phyloP scores from a whole-genome alignment of 139 green algal genomes.

The Chlorella sp. region DNA sequence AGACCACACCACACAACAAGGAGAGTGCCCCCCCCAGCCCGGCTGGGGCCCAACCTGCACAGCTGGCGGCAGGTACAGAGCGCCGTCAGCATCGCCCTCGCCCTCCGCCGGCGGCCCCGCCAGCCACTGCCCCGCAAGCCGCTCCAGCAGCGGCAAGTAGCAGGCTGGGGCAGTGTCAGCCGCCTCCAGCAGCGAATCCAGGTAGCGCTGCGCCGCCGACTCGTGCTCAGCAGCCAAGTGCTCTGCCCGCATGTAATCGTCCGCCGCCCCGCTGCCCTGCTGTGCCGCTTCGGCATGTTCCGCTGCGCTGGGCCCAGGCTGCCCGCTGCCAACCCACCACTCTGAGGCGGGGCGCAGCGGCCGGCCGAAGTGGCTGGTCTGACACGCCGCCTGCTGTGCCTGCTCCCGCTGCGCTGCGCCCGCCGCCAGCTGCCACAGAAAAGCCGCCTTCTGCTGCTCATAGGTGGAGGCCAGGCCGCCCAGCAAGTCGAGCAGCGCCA shows the following conservation, averaged over 20 bases:
- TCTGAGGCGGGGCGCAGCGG: slow-evolving; percentile 4
- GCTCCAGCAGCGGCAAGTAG: slow-evolving; percentile 39
- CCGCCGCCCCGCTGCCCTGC: not conserved
- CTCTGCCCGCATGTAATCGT: slow-evolving; percentile 32
- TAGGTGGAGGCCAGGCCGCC: slow-evolving; percentile 33
- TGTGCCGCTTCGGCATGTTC: not conserved
- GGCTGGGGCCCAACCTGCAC: slow-evolving; percentile 14
- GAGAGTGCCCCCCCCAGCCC: too few species aligned
- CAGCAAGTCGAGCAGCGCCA: slow-evolving; percentile 17
- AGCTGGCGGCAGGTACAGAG: not conserved
- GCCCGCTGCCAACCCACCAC: not conserved
- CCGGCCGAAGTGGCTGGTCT: not conserved
- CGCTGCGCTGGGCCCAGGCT: not conserved
- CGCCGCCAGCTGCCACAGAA: slow-evolving; percentile 24
- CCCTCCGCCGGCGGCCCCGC: too few species aligned
- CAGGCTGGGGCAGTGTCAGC: slow-evolving; percentile 36
- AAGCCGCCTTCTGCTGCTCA: slow-evolving; percentile 4
- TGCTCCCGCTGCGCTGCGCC: not conserved
- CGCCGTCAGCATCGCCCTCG: not conserved
- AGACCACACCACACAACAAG: too few species aligned
- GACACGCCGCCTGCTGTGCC: not conserved
- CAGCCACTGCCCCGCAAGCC: not conserved
- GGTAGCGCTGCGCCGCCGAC: slow-evolving; percentile 30
- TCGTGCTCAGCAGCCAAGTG: slow-evolving; percentile 28
- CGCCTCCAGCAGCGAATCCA: slow-evolving; percentile 26